A percentile compares a stretch with the other conserved stretches of the same genome.
These are phyloP conservation scores for Fusarium sp. DNA, from an alignment of 2,329 filamentous ascomycete species.

Conservation along the genomic window DNA sequence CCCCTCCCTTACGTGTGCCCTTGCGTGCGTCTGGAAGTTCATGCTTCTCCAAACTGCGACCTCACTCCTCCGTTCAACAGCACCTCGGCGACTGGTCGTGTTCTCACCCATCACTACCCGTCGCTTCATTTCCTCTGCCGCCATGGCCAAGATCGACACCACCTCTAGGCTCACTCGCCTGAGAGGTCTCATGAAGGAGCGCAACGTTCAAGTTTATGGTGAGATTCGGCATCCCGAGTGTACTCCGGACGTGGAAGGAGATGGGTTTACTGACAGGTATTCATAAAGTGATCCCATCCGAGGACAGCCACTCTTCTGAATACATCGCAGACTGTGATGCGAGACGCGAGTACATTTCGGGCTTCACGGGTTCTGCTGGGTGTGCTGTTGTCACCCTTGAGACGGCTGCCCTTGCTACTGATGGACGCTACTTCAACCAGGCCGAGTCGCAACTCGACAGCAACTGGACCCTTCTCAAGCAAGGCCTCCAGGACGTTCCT, in stretches of 20 bases:
- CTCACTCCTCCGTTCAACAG: slow-evolving; percentile 40
- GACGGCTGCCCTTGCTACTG: slow-evolving; percentile 92
- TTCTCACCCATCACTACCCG: slow-evolving; percentile 26
- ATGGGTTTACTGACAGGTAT: slow-evolving; percentile 26
- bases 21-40: slow-evolving; percentile 41
- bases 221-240: slow-evolving; percentile 52
- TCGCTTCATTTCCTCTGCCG: slow-evolving; percentile 39
- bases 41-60: slow-evolving; percentile 46
- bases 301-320: slow-evolving; percentile 97
- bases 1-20: slow-evolving; percentile 22
- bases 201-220: slow-evolving; percentile 94
- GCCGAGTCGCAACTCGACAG: slow-evolving; percentile 89
- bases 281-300: slow-evolving; percentile 87
- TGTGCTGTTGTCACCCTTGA: slow-evolving; percentile 90
- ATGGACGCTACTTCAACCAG: slow-evolving; percentile 98
- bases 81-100: slow-evolving; percentile 33
- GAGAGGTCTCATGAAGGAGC: slow-evolving; percentile 88
- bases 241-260: neutral
- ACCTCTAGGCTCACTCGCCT: slow-evolving; percentile 82
- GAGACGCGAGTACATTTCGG: slow-evolving; percentile 90
- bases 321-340: slow-evolving; percentile 98
- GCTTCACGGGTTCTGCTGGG: slow-evolving; percentile 95
- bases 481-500: slow-evolving; percentile 92
- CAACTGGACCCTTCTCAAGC: slow-evolving; percentile 94
- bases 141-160: slow-evolving; percentile 76